Base-by-base conservation (phyloP, 148 eudicot genomes). In the Camellia sinensis region DNA sequence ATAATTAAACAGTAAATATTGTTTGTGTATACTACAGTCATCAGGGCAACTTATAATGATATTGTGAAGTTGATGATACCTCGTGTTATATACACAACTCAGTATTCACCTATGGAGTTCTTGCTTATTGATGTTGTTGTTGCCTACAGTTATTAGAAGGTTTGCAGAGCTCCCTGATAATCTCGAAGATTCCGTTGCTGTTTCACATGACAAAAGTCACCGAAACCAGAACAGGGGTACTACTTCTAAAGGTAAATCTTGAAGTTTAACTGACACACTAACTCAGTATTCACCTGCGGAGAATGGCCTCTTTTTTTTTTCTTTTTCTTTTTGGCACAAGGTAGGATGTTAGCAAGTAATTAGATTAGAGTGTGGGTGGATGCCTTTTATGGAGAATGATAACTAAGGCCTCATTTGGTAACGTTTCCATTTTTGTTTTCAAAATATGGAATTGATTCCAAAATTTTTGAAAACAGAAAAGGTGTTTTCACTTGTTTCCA, bases 81-180 rank as follows among this genome's bases (percentile, higher is more conserved):
- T 15, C 40, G 9, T 67, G 17, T 43, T 8, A 13, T 67, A 12
- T 67, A 15, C 6, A 7, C 12, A n/a, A 13, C 22, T 17, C 6
- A 78, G 29, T 14, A 19, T 46, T 64, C 62, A 22, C 22, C 8
- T 1, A 46, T 72, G 69, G 52, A 21, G 29, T 64, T 44, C 66
- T 48, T 46, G 11, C 21, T 64, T 44, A 53, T 48, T 46, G 11
- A 19, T 3, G 69, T 41, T 75, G 80, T 15, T 78, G 29, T 75
- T 73, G 17, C 15, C 9, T 80, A 75, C 90, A 94, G 98, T 88
- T 95, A 73, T 74, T 95, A 86, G 98, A 93, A 85, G 97, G 98
- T 71, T 83, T 95, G 63, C 94, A 95, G 74, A 94, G 94, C 80
- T 92, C 98, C 8, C 78, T 92, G 79, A 76, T 87, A 37, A 86